These are phyloP conservation scores for Pythium biforme DNA, from an alignment of 352 stramenopile genomes.

Conservation along the genomic window DNA sequence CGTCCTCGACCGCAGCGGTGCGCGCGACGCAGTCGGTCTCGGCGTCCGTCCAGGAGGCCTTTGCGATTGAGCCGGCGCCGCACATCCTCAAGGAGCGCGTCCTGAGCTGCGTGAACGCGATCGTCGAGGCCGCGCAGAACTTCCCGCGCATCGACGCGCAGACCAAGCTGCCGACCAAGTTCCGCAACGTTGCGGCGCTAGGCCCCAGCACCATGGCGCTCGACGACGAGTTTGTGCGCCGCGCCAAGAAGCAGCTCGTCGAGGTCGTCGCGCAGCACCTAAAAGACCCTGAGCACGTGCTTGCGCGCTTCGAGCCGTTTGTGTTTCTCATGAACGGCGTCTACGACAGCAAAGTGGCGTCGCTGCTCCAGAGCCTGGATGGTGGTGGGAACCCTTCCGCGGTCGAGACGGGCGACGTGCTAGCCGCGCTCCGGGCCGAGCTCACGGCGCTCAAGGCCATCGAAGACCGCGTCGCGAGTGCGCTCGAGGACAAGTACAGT, in stretches of 20 bases:
- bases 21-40: neutral
- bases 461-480: slow-evolving; percentile 41
- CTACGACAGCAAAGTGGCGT: slow-evolving; percentile 63
- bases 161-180: slow-evolving; percentile 64
- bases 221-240: slow-evolving; percentile 75
- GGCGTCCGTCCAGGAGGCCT: slow-evolving; percentile 31
- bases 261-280: slow-evolving; percentile 70
- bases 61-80: slow-evolving; percentile 62
- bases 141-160: slow-evolving; percentile 89
- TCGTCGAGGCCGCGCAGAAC: slow-evolving; percentile 83
- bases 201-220: slow-evolving; percentile 80
- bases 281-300: slow-evolving; percentile 55
- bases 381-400: no score
- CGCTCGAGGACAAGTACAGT: slow-evolving; percentile 84
- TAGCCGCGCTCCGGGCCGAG: slow-evolving; percentile 51
- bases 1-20: neutral
- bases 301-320: slow-evolving; percentile 77
- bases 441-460: slow-evolving; percentile 49
- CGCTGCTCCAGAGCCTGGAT: slow-evolving; percentile 34
- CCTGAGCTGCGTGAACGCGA: slow-evolving; percentile 52
- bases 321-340: slow-evolving; percentile 75
- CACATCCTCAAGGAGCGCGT: slow-evolving; percentile 61
- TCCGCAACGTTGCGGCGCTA: slow-evolving; percentile 61
- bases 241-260: slow-evolving; percentile 58
- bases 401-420: slow-evolving; percentile 35